phyloP scores from a whole-genome alignment of 1,284 basidiomycete genomes.

The Heterobasidion annosum region DNA sequence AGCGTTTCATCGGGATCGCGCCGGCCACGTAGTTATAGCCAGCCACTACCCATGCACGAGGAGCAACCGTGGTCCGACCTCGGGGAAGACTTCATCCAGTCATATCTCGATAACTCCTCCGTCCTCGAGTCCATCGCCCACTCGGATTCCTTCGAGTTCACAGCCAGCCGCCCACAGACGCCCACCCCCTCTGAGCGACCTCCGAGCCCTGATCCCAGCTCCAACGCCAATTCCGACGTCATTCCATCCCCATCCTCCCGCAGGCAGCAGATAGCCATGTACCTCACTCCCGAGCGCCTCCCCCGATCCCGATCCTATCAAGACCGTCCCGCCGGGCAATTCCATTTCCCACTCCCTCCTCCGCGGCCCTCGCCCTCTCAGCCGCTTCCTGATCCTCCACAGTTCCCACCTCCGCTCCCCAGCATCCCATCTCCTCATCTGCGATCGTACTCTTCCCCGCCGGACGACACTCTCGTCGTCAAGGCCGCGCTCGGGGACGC shows the following conservation, averaged over 20 bases:
- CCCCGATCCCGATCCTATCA: neutral
- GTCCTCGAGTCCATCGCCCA: neutral
- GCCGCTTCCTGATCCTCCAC: neutral
- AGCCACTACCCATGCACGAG: slow-evolving; percentile 12
- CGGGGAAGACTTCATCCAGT: slow-evolving; percentile 37
- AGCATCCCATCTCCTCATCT: neutral
- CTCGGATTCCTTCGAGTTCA: neutral
- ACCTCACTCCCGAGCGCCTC: neutral
- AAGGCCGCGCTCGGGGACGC: slow-evolving; percentile 55
- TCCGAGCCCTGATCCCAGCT: no score
- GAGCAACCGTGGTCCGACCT: slow-evolving; percentile 33
- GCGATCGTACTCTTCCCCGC: neutral
- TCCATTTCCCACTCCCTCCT: neutral
- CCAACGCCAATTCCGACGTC: no score
- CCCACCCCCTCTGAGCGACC: neutral
- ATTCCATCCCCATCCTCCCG: neutral
- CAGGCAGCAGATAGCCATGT: neutral
- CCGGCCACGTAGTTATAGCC: slow-evolving; percentile 17
- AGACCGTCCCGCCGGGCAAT: neutral
- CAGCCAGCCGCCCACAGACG: neutral
- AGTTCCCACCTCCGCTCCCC: neutral
- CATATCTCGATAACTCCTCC: slow-evolving; percentile 36
- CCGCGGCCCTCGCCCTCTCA: neutral
- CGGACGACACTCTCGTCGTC: slow-evolving; percentile 34
- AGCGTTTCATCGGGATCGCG: slow-evolving; percentile 11